Base-by-base conservation (phyloP, 2,329 filamentous ascomycete genomes). In the Aspergillus intermedius region DNA sequence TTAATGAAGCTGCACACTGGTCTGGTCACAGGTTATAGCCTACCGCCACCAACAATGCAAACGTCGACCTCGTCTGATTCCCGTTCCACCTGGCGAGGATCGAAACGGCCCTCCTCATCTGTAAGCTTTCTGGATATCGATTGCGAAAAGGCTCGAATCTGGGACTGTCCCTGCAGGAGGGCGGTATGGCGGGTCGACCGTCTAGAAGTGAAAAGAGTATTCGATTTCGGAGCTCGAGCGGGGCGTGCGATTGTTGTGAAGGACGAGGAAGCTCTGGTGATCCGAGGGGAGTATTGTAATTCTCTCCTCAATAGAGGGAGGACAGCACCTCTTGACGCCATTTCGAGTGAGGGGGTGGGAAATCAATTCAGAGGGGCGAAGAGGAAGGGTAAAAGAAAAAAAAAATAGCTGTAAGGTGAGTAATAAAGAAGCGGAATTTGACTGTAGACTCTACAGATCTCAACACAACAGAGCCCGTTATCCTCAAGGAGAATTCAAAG, bases 21-120 rank as follows among this genome's bases (percentile, higher is more conserved):
- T 19, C 15, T 10, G 19, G 15, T 37, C 28, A 34, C 15, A 15
- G 13, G 22, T 40, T 6, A 19, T 13, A 21, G 15, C 37, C 9
- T 74, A 82, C 80, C 91, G 68, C 88, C 93, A 63, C 93, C 93
- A 47, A 98, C 83, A 62, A 98, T 97, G 71, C 90, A 95, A 25
- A 98, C 91, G 70, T 98, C 93, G 25, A 98, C 93, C 72, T 93
- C 76, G 63, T 98, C 93, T 47, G 83, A 87, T 69, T 97, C 93
- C 56, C 93, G 85, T 56, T 97, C 91, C 49, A 91, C 76, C 48
- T 76, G 69, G 19, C 66, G 65, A 7, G 84, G 84, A 63, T 90
- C 84, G 59, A 88, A 87, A 48, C 74, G 63, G 32, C 81, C 80
- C 49, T 81, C 74, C 22, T 68, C 64, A 49, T 74, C 71, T 45